Evolutionary conservation across 495 filamentous ascomycete species (phyloP).

Genomic region (Penicillium macrosclerotiorum): DNA sequence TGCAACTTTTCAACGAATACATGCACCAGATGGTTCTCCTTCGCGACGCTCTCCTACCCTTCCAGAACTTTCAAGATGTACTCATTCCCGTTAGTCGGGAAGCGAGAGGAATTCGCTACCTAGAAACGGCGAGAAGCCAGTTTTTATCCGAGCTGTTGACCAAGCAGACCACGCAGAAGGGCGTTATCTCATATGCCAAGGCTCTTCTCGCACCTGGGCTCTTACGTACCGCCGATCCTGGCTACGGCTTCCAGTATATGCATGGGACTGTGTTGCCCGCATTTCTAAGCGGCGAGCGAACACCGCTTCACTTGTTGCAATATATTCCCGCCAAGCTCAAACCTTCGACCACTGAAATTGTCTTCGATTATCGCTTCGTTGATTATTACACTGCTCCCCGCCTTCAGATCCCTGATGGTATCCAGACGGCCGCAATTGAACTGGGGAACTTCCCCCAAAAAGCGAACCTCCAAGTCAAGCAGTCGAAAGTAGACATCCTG

Average conservation of each 20-base stretch:
- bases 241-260: slow-evolving; percentile 35
- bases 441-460: background rate
- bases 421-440: background rate
- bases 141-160: slow-evolving; percentile 28
- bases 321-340: slow-evolving; percentile 25
- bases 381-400: slow-evolving; percentile 30
- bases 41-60: slow-evolving; percentile 32
- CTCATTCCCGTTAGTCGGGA: slow-evolving; percentile 17
- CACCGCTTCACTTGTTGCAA: slow-evolving; percentile 23
- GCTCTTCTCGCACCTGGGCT: slow-evolving; percentile 22
- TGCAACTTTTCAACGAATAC: slow-evolving; percentile 37
- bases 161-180: slow-evolving; percentile 15
- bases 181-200: slow-evolving; percentile 20
- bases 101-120: slow-evolving; percentile 19
- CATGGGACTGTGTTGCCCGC: slow-evolving; percentile 29
- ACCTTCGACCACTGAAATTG: slow-evolving; percentile 2
- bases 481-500: background rate
- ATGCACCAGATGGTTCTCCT: slow-evolving; percentile 37
- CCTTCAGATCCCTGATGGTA: slow-evolving; percentile 17
- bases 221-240: background rate
- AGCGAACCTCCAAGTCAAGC: background rate
- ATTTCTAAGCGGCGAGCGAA: slow-evolving; percentile 12
- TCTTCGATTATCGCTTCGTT: slow-evolving; percentile 26
- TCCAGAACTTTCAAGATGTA: slow-evolving; percentile 32
- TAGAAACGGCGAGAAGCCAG: slow-evolving; percentile 17